These are phyloP conservation scores for Apophysomyces sp. DNA, from an alignment of 371 early-diverging fungal genomes.

Conservation along the genomic window DNA sequence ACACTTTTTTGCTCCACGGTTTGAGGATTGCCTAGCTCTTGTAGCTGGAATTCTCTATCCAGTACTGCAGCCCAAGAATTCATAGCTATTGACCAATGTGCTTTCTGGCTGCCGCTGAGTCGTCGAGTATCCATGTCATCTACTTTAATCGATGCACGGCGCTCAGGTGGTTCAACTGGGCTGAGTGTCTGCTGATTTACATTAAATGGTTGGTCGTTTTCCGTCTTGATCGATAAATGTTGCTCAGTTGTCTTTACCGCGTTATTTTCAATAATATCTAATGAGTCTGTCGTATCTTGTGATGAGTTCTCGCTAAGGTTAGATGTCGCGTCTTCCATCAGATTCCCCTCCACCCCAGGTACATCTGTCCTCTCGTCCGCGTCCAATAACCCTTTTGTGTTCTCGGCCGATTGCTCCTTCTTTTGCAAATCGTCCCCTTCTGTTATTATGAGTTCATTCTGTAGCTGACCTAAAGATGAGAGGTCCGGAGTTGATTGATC, in stretches of 20 bases:
- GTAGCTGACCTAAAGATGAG: not conserved
- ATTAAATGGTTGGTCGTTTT: not conserved
- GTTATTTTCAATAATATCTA: not conserved
- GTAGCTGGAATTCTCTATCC: slow-evolving; percentile 25
- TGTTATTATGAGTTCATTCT: not conserved
- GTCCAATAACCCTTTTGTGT: not conserved
- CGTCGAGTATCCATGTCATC: slow-evolving; percentile 13
- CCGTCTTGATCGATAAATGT: not conserved
- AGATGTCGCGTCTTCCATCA: too few relatives aligned
- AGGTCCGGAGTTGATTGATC: not conserved
- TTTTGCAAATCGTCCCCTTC: not conserved
- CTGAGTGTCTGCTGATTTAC: not conserved
- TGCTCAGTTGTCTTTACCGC: not conserved
- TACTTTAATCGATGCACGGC: not conserved
- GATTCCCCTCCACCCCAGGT: not conserved
- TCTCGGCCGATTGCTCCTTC: not conserved
- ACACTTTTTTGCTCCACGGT: not conserved
- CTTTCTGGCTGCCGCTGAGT: slow-evolving; percentile 45
- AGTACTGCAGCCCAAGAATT: slow-evolving; percentile 39
- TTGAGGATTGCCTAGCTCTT: not conserved
- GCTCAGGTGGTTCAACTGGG: not conserved
- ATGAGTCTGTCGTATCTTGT: not conserved
- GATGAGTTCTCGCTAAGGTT: not conserved
- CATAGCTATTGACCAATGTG: slow-evolving; percentile 41
- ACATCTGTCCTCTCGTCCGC: not conserved